phyloP scores from a whole-genome alignment of 139 green algal species.

The Micromonas commoda region DNA sequence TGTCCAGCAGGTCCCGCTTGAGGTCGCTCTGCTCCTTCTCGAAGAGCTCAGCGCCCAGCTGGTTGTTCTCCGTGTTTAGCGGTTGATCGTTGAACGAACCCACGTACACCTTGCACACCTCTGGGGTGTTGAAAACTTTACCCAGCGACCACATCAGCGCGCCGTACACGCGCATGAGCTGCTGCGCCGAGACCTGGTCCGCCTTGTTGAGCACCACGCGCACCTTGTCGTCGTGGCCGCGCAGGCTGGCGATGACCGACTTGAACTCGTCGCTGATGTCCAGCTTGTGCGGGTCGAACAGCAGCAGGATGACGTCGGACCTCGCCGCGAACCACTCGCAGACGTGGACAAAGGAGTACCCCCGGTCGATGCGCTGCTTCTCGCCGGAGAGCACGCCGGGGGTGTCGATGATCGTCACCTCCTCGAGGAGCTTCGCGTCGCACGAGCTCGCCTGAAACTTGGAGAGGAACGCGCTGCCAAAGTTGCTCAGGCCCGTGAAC shows the following conservation, averaged over 20 bases:
- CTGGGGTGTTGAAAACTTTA: slow-evolving; percentile 87
- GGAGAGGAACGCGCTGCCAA: slow-evolving; percentile 68
- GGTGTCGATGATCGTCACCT: slow-evolving; percentile 88
- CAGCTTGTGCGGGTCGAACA: slow-evolving; percentile 97
- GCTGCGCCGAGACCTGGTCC: slow-evolving; percentile 66
- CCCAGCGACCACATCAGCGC: slow-evolving; percentile 97
- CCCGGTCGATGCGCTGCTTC: slow-evolving; percentile 89
- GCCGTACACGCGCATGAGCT: slow-evolving; percentile 98
- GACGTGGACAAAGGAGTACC: slow-evolving; percentile 87
- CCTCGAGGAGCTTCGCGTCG: slow-evolving; percentile 76
- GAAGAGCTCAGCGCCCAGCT: slow-evolving; percentile 59
- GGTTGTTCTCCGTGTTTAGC: slow-evolving; percentile 2
- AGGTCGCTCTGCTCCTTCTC: slow-evolving; percentile 83
- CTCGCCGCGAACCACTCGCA: slow-evolving; percentile 80
- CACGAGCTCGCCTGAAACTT: slow-evolving; percentile 84
- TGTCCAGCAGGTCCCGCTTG: slow-evolving; percentile 83
- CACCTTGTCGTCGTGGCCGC: slow-evolving; percentile 91
- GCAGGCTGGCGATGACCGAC: slow-evolving; percentile 48
- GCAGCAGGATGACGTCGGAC: slow-evolving; percentile 91
- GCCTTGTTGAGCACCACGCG: slow-evolving; percentile 93
- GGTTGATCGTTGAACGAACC: slow-evolving; percentile 75
- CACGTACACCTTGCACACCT: slow-evolving; percentile 90
- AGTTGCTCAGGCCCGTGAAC: slow-evolving; percentile 41
- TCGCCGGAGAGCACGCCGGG: slow-evolving; percentile 88
- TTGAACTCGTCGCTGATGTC: slow-evolving; percentile 97